Base-by-base conservation (phyloP, 345 rosid species). In the Eutrema yunnanense region DNA sequence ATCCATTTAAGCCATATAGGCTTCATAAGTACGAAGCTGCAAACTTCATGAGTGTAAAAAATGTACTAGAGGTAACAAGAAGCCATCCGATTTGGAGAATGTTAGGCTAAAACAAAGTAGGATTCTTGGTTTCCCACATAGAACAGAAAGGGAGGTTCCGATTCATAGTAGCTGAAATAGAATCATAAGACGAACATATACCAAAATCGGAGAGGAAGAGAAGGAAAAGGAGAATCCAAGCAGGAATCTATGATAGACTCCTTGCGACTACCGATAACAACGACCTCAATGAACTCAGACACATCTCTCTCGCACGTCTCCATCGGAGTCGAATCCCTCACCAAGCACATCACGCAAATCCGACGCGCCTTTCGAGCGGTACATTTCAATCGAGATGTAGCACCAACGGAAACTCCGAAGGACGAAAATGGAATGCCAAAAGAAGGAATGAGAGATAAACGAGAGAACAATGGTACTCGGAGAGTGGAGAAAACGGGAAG, bases 171-270 rank as follows among this genome's bases (percentile, higher is more conserved):
- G 46, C 19, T 34, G 41, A 43, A 57, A 22, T 2, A 33, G 27
- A 55, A 44, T 49, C 30, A 62, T 3, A 1, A 33, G 32, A 34
- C 2, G 9, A 73, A 14, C 3, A 57, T n/a, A 46, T 88, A 89
- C 98, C 98, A 94, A 82, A 83, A 91, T 32, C 95, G 87, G 41
- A 94, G 76, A 34, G 87, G 82, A 19, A 86, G 73, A 26, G 88
- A 84, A 60, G 44, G 82, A 57, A 88, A 82, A 30, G 88, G 88
- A 40, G 96, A 88, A 36, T 84, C 90, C 69, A 81, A 81, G 72
- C 96, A 91, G 51, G 85, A 92, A 77, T 88, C 95, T 26, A 89
- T 79, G 37, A 88, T 77, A 4, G 98, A 84, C 30, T 91, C 98
- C 79, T 76, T 88, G 38, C 92, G 81, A 52, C 98, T 86, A 26